A percentile compares a stretch with the other conserved stretches of the same genome.
Evolutionary conservation across 495 filamentous ascomycete species (phyloP).

Genomic region (Aspergillus haitiensis): DNA sequence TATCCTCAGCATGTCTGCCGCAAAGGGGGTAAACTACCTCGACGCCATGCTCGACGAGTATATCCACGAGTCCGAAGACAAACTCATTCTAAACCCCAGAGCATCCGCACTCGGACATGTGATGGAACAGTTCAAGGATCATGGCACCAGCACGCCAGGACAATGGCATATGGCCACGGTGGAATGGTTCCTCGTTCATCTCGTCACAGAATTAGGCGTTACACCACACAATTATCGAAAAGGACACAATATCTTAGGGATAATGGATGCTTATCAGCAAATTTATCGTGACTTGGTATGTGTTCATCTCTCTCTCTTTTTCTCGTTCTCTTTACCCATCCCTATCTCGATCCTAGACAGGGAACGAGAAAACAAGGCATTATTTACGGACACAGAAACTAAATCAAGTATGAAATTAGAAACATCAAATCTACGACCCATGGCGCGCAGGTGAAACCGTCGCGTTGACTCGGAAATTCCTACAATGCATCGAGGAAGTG

Average conservation of each 20-base stretch:
- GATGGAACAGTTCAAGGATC: not conserved
- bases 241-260: not conserved
- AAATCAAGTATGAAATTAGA: not conserved
- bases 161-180: constrained; percentile 2
- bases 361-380: too few species aligned
- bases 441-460: constrained; percentile 2
- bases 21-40: not conserved
- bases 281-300: not conserved
- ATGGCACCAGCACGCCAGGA: not conserved
- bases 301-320: not conserved
- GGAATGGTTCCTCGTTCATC: not conserved
- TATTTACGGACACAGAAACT: too few species aligned
- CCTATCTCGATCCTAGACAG: not conserved
- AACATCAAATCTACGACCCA: constrained; percentile 6
- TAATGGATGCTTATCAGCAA: not conserved
- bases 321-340: not conserved
- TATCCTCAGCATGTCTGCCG: not conserved
- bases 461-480: not conserved
- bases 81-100: not conserved
- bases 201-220: not conserved
- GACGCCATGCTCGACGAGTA: not conserved
- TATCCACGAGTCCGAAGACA: not conserved
- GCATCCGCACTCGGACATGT: not conserved
- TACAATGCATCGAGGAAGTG: constrained; percentile 4
- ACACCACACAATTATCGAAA: not conserved